These are phyloP conservation scores for Scalesia atractyloides DNA, from an alignment of 129 eudicot species.

Conservation along the genomic window DNA sequence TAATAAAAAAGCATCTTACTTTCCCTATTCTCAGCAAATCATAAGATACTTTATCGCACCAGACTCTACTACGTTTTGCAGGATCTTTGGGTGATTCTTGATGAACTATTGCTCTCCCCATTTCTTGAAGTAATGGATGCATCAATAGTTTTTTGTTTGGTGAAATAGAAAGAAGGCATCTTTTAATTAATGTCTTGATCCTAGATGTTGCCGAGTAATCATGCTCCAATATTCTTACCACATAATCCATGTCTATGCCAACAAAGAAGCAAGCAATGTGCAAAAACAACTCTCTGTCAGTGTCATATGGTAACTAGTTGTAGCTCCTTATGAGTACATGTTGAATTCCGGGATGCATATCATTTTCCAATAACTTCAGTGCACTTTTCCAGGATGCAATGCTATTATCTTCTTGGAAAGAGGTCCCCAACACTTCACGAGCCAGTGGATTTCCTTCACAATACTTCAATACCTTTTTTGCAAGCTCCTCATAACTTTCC, in stretches of 20 bases:
- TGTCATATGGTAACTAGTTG: neutral
- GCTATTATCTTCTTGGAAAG: neutral
- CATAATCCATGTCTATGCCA: too few relatives aligned
- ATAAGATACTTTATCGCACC: constrained; percentile 25
- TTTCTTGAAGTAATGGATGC: too few relatives aligned
- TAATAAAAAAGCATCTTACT: constrained; percentile 2
- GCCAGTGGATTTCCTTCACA: constrained; percentile 33
- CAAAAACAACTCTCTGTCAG: constrained; percentile 6
- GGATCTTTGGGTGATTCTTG: too few relatives aligned
- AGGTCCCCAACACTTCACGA: constrained; percentile 23
- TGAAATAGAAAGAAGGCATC: too few relatives aligned
- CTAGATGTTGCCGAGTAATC: too few relatives aligned
- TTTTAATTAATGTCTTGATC: too few relatives aligned
- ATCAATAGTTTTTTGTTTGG: too few relatives aligned
- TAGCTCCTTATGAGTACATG: constrained; percentile 2
- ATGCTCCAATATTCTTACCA: too few relatives aligned
- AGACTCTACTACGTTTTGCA: constrained; percentile 24
- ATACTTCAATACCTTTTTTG: neutral
- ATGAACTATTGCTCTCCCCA: too few relatives aligned
- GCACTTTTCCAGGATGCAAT: constrained; percentile 3
- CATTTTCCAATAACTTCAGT: neutral
- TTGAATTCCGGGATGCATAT: neutral
- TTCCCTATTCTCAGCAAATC: neutral
- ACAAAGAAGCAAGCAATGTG: too few relatives aligned
- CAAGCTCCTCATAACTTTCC: neutral